Evolutionary conservation across 345 rosid species (phyloP), one percentile per base, ranked within the genome.

Genomic region (Camelina sativa): DNA sequence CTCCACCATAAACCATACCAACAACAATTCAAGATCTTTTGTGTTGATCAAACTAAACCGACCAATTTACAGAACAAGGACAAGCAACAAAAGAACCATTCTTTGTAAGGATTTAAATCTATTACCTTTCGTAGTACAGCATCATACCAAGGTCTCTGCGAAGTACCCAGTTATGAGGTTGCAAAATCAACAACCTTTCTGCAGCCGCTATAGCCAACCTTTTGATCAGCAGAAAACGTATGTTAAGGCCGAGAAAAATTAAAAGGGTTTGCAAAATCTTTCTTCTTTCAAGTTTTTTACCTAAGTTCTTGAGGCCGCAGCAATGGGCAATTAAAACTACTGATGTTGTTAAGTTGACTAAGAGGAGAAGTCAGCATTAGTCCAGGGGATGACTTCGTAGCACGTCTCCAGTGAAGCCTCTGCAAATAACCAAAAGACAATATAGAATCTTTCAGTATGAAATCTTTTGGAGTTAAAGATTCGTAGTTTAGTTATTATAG

Each of bases 351-450:
- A 67, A 80, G 80, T 44, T 78, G 85, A 72, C 91, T 84, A 67
- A 92, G 91, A 25, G 98, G 98, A 84, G 98, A 84, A 78, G 90
- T 88, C 82, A 92, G 80, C 95, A 90, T 88, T 80, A 92, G 82
- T 67, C 98, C 98, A 67, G 74, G 92, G 25, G 71, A 84, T 57
- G 89, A 83, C 82, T 90, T 92, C 2, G 98, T 86, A 78, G 98
- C 91, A 62, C 87, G 91, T 69, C 90, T 92, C 98, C 98, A 90
- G 52, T 92, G 90, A 76, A 92, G 95, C 87, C 98, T 88, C 98
- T 92, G 82, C 44, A 51, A 44, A 20, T 6, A 66, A 20, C 6
- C 30, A 57, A 61, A 52, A 12, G 53, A 11, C 13, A 57, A 7
- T 38, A 44, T 22, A 58, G 17, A 73, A 35, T 55, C 28, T 54